Base-by-base conservation (phyloP, 2,329 filamentous ascomycete species). In the Cladosporium halotolerans region DNA sequence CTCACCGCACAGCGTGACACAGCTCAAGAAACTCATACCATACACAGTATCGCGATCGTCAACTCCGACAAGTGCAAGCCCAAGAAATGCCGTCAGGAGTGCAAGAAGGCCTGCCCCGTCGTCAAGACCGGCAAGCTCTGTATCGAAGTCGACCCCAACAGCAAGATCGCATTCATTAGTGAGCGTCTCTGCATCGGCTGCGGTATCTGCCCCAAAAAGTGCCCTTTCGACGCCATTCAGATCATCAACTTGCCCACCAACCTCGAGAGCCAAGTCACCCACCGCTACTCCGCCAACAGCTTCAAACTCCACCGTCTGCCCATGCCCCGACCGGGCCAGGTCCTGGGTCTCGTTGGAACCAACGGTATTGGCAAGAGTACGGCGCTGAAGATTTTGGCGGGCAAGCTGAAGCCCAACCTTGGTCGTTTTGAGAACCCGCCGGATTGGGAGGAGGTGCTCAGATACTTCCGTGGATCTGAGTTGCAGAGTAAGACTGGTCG, bases 351-450 rank as follows among this genome's bases (percentile, higher is more conserved):
- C 49, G 95, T 99, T 42, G 95, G 93, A 72, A 97, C 93, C 65
- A 99, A 99, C 83, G 93, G 95, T 89, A 99, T 97, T 66, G 93
- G 93, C 74, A 99, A 99, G 83, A 96, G 90, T 77, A 99, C 93
- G n/a, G 95, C 93, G 8, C 78, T 99, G 72, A 99, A 99, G 80
- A 96, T 99, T 71, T 84, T 99, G 66, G 95, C 89, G 67, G 93
- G 93, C 69, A 99, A 97, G 77, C 80, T 99, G 67, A 99, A 99
- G 83, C 93, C 93, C 56, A 99, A 99, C 73, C 73, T 99, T 74
- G 93, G 95, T 61, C 82, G 87, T 69, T 96, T 88, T 70, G 91
- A 97, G 62, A 95, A 97, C 73, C 92, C 93, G 8, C 95, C 93
- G 11, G 93, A 99, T 72, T 99, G 95, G 93, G 91, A 97, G 76